Percentiles rank a stretch among this genome's conserved stretches.
phyloP scores from a whole-genome alignment of 2,329 filamentous ascomycete species.

The Epichloe brachyelytri region DNA sequence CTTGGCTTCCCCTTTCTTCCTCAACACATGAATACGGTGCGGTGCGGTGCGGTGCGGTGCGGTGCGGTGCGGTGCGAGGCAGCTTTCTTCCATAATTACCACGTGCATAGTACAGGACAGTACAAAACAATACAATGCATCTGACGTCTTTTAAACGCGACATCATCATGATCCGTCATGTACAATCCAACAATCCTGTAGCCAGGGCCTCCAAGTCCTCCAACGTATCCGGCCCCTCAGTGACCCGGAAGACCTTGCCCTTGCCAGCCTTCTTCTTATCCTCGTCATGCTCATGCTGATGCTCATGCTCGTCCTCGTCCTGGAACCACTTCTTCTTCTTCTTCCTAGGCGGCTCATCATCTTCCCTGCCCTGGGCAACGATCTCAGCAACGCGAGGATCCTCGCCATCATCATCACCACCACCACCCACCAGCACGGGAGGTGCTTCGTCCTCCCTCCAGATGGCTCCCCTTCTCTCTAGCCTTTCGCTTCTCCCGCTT shows the following conservation, averaged over 20 bases:
- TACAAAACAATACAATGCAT: too few relatives aligned
- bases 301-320: constrained; percentile 38
- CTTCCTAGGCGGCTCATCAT: constrained; percentile 29
- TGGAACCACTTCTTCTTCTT: constrained; percentile 72
- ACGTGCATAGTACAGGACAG: too few relatives aligned
- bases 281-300: constrained; percentile 24
- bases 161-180: too few relatives aligned
- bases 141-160: too few relatives aligned
- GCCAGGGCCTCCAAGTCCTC: constrained; percentile 70
- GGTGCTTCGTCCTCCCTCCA: constrained; percentile 15
- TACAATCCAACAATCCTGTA: constrained; percentile 49
- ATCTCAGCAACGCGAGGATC: constrained; percentile 46
- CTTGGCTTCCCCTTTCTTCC: too few relatives aligned
- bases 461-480: constrained; percentile 33
- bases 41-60: too few relatives aligned
- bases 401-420: constrained; percentile 27
- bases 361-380: constrained; percentile 34
- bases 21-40: too few relatives aligned
- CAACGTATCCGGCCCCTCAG: constrained; percentile 61
- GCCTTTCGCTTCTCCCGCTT: constrained; percentile 65
- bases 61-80: too few relatives aligned
- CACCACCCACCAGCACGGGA: constrained; percentile 24
- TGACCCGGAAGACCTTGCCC: constrained; percentile 46
- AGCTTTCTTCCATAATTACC: too few relatives aligned
- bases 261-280: constrained; percentile 25